Evolutionary conservation across 176 grass and related monocot species (phyloP), one percentile per base, ranked within the genome.

Genomic region (Chrysopogon serrulatus): DNA sequence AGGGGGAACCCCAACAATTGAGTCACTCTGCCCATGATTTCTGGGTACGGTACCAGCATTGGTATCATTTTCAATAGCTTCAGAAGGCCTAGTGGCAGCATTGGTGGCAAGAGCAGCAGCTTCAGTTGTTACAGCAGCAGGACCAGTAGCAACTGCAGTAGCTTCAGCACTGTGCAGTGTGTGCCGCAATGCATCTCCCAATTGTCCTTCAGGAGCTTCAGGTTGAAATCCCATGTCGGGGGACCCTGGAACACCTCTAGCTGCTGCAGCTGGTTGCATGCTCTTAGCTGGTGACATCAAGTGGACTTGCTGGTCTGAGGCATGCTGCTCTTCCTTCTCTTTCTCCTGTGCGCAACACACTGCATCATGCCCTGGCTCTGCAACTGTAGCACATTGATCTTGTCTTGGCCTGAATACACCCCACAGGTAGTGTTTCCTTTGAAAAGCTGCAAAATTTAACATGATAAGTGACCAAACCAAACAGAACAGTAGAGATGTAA

Each of bases 361-460:
- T 8, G 32, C 0, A 67, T 9, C 5, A 36, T 14, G 4, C 17
- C 9, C 1, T 11, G 63, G 17, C 47, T 73, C 71, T 74, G 79
- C 70, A 51, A 10, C 19, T 37, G 39, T 3, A 65, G 17, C 30
- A 69, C 34, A 18, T 26, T 9, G 21, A 49, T 34, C 36, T 34
- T 51, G 23, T 24, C 68, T 88, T 17, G 47, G 40, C 53, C 66
- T 94, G 39, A 85, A 94, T 5, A 70, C 74, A 2, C 78, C 91
- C 91, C 91, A 94, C 5, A 91, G 72, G 66, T 86, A 91, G 59
- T 68, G 77, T 70, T 88, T 90, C 5, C 33, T 63, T 33, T 80
- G 72, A 63, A 88, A 84, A 43, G 59, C 87, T 85, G 24, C 26
- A 45, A 12, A 6, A 41, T 41, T 41, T 41, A 41, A 41, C 39